Evolutionary conservation across 495 filamentous ascomycete genomes (phyloP), one percentile per base, ranked within the genome.

Genomic region (Pseudoneurospora amorphoporcata): DNA sequence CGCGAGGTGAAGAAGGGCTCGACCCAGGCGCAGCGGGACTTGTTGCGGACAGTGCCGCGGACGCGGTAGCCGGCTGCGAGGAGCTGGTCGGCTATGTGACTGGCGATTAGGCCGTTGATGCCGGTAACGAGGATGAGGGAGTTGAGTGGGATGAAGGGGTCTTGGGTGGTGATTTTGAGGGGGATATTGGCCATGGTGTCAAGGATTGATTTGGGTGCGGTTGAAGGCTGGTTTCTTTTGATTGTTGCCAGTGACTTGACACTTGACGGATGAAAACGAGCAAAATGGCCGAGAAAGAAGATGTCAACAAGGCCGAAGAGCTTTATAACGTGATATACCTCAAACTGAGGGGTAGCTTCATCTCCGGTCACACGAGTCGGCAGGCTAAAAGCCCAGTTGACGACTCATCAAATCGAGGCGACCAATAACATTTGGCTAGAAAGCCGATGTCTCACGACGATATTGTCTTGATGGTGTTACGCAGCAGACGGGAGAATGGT

Each of bases 51-150:
- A 2, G 87, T 87, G 29, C 88, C 87, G 19, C 85, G 81, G 23
- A 90, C 86, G 17, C 73, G 75, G 73, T 86, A 89, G 41, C 86
- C 86, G 3, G 83, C 77, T 14, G 76, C 72, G 8, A 90, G 82
- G 12, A 88, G 76, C 39, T 84, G 75, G 75, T 88, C 79, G 69
- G 81, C 81, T 23, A 86, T 76, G 71, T 90, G 85, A 39, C 83
- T 85, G 23, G 77, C 88, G 71, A 90, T 86, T 72, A 82, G 87
- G 68, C 88, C 87, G 74, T 86, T 89, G 32, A 79, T 83, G n/a
- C 87, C 87, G 5, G 87, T 90, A 39, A 91, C 83, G 19, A 89
- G 81, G 73, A 85, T 71, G 12, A 76, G 73, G 32, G 78, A 75
- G 74, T 71, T 29, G 32, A 58, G 29, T 0, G 77, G 75, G 68